Percentiles rank a stretch among this genome's conserved stretches.
phyloP scores from a whole-genome alignment of 768 basidiomycete species.

The Xerocomellus dryophilus region DNA sequence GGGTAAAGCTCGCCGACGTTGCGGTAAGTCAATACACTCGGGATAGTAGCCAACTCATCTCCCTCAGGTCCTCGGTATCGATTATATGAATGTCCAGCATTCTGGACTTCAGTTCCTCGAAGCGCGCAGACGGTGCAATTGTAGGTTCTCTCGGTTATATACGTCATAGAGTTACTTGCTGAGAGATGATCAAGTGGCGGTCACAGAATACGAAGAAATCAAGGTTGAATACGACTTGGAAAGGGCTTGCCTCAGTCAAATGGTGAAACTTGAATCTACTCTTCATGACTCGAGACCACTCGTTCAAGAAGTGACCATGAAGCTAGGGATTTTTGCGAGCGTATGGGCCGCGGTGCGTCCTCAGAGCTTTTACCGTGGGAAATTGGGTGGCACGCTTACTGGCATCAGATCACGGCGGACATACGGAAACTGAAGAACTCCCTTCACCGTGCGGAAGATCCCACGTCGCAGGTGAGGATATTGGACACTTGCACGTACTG shows the following conservation, averaged over 20 bases:
- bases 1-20: slow-evolving; percentile 4
- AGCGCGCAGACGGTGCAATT: neutral
- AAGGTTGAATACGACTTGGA: slow-evolving; percentile 15
- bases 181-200: slow-evolving; percentile 6
- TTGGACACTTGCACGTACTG: neutral
- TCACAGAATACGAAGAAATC: neutral
- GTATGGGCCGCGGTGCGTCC: slow-evolving; percentile 21
- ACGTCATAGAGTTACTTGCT: neutral
- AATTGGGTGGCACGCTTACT: neutral
- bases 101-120: slow-evolving; percentile 10
- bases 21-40: neutral
- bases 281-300: slow-evolving; percentile 13
- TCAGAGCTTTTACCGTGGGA: too few relatives aligned
- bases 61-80: slow-evolving; percentile 3
- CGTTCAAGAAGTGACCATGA: slow-evolving; percentile 18
- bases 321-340: slow-evolving; percentile 17
- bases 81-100: slow-evolving; percentile 1
- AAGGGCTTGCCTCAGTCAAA: slow-evolving; percentile 12
- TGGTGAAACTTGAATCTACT: slow-evolving; percentile 12
- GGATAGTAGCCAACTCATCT: neutral
- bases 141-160: slow-evolving; percentile 1
- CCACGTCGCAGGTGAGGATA: slow-evolving; percentile 11
- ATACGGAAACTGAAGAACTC: slow-evolving; percentile 10
- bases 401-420: slow-evolving; percentile 19
- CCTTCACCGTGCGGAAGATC: slow-evolving; percentile 9